Base-by-base conservation (phyloP, 805 yeast genomes). In the Yamadazyma nakazawae region DNA sequence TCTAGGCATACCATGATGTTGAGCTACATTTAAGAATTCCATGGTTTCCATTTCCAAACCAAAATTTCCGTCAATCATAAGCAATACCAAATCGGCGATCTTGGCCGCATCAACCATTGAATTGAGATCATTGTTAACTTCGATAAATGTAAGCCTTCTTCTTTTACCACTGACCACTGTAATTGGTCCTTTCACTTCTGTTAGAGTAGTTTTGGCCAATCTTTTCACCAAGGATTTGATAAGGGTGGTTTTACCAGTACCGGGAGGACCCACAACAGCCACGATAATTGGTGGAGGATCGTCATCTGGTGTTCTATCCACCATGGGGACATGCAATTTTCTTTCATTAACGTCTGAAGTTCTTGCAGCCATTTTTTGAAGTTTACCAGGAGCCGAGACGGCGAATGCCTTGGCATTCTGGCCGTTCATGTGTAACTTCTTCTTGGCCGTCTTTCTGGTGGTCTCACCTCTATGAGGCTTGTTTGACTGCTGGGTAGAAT, bases 1-100 rank as follows among this genome's bases (percentile, higher is more conserved):
- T 57, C 97, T 80, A 36, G 99, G 99, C 91, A 94, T 94, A 67
- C 99, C 99, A 66, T 94, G 99, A 61, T 92, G 97, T 58, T 94
- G 96, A 2, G 97, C 95, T 54, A 94, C 80, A 60, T 94, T 95
- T 53, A 94, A 75, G 61, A 94, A 94, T 68, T 94, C 99, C 98
- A 94, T 95, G 8, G 99, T 94, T 68, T 94, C 99, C 99, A 94
- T 94, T 72, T 94, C 99, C 49, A 94, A 82, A 7, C 99, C 99
- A 63, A 89, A 94, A 64, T 94, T 94, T 49, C 99, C 98, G 71
- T 94, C 99, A 49, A 94, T 82, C 77, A 94, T 70, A 50, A 94
- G 64, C 41, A 94, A 74, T 9, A 95, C 96, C 51, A 94, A 74
- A 66, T 94, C 99, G 0, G 98, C 96, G 47, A 91, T 82, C 60